Base-by-base conservation (phyloP, 2,329 filamentous ascomycete species). In the Blastomyces parvus region DNA sequence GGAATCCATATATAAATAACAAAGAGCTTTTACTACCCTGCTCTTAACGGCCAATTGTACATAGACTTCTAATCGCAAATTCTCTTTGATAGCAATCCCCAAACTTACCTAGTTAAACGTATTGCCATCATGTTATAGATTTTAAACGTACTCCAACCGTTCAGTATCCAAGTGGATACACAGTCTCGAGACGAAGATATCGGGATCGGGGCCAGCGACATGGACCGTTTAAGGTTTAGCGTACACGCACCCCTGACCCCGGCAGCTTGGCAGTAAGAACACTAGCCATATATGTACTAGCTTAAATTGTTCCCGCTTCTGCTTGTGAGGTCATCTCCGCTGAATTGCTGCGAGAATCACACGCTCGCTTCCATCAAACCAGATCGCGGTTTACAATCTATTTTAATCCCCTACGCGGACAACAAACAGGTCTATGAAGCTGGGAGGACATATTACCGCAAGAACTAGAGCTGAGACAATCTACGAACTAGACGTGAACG, bases 271-370 rank as follows among this genome's bases (percentile, higher is more conserved):
- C 11, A 36, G 11, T 9, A 30, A 30, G 27, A 19, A 4, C 17
- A 13, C 52, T 56, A 56, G 11, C 52, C 25, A 33, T n/a, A 56
- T 56, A 36, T 38, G 30, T n/a, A 56, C 53, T 56, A 56, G 53
- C 38, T 14, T 13, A 0, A 2, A n/a, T 25, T 50, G 2, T 4
- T 30, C 27, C 14, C 42, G 42, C 17, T 7, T 44, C 42, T 44
- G 42, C 17, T 8, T n/a, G 42, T 44, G 42, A n/a, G 42, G 40
- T 44, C 40, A 44, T 44, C 14, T 33, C 33, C 8, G 8, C 33
- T 6, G 30, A 7, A 33, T 33, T 33, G 30, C 30, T 7, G 7
- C 33, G 7, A 1, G 33, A 36, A n/a, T 46, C 13, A n/a, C 22
- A 2, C 25, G 22, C 3, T 25, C 9, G 2, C 46, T n/a, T 22